phyloP scores from a whole-genome alignment of 495 filamentous ascomycete species.

The Penicillium atrosanguineum region DNA sequence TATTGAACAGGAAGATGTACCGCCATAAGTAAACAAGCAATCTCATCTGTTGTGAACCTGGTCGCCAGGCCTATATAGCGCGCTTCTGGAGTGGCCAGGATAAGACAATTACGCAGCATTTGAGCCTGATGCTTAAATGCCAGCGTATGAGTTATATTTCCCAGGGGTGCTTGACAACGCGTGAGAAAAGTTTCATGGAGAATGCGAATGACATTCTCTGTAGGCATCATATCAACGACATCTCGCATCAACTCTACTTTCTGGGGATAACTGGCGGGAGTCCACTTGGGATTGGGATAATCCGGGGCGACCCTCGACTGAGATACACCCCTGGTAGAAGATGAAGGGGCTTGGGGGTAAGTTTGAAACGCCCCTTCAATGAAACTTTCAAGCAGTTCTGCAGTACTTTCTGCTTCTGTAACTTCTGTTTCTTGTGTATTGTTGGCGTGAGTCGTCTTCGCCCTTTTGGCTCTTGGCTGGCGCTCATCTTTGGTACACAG shows the following conservation, averaged over 20 bases:
- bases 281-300: no score
- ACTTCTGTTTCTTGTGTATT: not conserved
- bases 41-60: not conserved
- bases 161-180: slow-evolving; percentile 28
- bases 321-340: no score
- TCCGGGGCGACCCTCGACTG: not conserved
- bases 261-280: no score
- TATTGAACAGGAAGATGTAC: not conserved
- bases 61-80: no score
- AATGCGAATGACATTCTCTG: slow-evolving; percentile 8
- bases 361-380: not conserved
- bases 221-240: slow-evolving; percentile 18
- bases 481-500: slow-evolving; percentile 26
- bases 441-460: not conserved
- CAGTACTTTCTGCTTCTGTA: slow-evolving; percentile 6
- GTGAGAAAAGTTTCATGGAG: slow-evolving; percentile 27
- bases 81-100: not conserved
- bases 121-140: slow-evolving; percentile 20
- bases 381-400: slow-evolving; percentile 8
- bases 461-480: slow-evolving; percentile 22
- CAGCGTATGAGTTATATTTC: slow-evolving; percentile 24
- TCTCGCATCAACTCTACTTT: slow-evolving; percentile 18
- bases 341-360: not conserved
- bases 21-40: slow-evolving; percentile 9
- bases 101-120: not conserved